These are phyloP conservation scores for Scolecobasidium constrictum DNA, from an alignment of 2,329 filamentous ascomycete genomes.

Conservation along the genomic window DNA sequence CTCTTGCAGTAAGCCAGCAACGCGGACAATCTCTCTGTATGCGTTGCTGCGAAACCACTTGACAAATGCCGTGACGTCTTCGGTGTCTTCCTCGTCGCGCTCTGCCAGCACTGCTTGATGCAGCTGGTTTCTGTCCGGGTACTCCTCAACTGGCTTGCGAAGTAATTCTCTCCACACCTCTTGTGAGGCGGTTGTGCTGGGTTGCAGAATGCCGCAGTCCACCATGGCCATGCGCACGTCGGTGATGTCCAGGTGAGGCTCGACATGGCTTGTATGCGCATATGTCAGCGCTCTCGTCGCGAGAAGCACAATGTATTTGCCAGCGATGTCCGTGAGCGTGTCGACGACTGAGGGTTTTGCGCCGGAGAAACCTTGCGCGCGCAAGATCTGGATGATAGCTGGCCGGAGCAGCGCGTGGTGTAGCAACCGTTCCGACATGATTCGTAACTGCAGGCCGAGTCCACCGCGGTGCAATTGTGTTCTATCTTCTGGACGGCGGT, in stretches of 20 bases:
- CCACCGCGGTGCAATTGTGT: background rate
- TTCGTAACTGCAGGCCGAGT: too few species aligned
- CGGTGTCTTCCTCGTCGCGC: constrained; percentile 58
- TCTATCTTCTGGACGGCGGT: too few species aligned
- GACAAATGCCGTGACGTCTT: constrained; percentile 68
- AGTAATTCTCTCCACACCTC: constrained; percentile 51
- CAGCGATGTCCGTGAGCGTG: constrained; percentile 75
- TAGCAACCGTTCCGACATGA: constrained; percentile 20
- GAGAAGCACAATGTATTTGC: constrained; percentile 67
- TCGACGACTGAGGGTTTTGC: constrained; percentile 75
- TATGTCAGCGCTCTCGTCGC: constrained; percentile 62
- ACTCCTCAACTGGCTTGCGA: constrained; percentile 31
- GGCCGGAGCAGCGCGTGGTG: constrained; percentile 77
- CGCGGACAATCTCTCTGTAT: constrained; percentile 70
- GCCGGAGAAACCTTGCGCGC: constrained; percentile 79
- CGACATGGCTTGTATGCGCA: constrained; percentile 58
- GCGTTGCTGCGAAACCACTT: constrained; percentile 65
- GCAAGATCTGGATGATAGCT: constrained; percentile 79
- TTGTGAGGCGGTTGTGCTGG: constrained; percentile 55
- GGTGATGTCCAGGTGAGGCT: constrained; percentile 52
- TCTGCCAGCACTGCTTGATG: constrained; percentile 31
- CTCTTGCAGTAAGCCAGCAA: constrained; percentile 56
- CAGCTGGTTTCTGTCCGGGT: constrained; percentile 27
- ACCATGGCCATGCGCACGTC: constrained; percentile 81
- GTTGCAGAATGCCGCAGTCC: constrained; percentile 64